A percentile compares a stretch with the other conserved stretches of the same genome.
Evolutionary conservation across 2,329 filamentous ascomycete genomes (phyloP).

Genomic region (Alternaria brassicae): DNA sequence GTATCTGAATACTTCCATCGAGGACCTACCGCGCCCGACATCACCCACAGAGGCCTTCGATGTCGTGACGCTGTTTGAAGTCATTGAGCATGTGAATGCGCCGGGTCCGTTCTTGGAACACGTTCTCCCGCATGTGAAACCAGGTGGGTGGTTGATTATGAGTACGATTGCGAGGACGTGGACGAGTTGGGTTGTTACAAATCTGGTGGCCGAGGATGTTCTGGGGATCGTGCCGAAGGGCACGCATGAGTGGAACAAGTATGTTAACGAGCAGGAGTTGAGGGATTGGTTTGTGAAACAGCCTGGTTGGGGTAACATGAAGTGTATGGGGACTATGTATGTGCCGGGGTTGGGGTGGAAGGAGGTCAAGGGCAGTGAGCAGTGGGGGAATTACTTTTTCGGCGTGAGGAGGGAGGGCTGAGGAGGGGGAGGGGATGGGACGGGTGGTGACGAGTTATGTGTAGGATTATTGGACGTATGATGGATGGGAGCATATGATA

Average conservation of each 20-base stretch:
- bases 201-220: slow-evolving; percentile 87
- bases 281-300: slow-evolving; percentile 55
- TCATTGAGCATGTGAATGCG: slow-evolving; percentile 87
- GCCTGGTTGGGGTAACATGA: slow-evolving; percentile 55
- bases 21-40: slow-evolving; percentile 63
- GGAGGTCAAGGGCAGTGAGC: slow-evolving; percentile 80
- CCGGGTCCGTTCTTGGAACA: slow-evolving; percentile 76
- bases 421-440: background rate
- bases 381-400: slow-evolving; percentile 95
- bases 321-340: slow-evolving; percentile 84
- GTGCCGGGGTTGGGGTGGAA: slow-evolving; percentile 91
- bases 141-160: slow-evolving; percentile 90
- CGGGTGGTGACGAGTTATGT: background rate
- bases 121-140: slow-evolving; percentile 78
- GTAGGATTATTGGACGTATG: no score
- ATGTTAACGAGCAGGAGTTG: slow-evolving; percentile 86
- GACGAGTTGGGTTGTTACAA: slow-evolving; percentile 90
- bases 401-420: slow-evolving; percentile 67
- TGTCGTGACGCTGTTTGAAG: slow-evolving; percentile 88
- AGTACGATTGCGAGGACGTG: slow-evolving; percentile 92
- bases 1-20: slow-evolving; percentile 80
- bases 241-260: slow-evolving; percentile 96
- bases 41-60: slow-evolving; percentile 66
- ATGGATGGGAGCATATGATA: slow-evolving; percentile 13
- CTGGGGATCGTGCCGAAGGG: slow-evolving; percentile 86